Conservation (phyloP, 495 filamentous ascomycete genomes). For the Neurospora sp. region DNA sequence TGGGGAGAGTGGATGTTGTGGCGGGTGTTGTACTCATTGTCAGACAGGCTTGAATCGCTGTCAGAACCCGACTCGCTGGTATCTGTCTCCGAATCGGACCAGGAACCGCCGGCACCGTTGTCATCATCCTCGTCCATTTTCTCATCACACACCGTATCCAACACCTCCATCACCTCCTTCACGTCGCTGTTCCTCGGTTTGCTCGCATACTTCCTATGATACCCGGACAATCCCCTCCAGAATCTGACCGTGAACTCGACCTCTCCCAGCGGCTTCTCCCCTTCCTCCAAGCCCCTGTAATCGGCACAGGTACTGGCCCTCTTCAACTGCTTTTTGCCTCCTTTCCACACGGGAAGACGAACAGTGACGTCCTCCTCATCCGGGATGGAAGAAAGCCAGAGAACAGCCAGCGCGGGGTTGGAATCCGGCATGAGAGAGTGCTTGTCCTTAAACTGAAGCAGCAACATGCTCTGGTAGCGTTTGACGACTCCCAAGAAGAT, state of each 20-base stretch:
- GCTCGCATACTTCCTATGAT: constrained; percentile 41
- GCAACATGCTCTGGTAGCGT: constrained; percentile 47
- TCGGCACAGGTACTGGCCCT: constrained; percentile 29
- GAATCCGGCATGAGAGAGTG: constrained; percentile 40
- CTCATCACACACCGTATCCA: constrained; percentile 49
- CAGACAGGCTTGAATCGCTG: constrained; percentile 2
- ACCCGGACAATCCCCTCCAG: constrained; percentile 48
- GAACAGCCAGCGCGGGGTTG: constrained; percentile 48
- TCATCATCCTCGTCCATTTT: constrained; percentile 30
- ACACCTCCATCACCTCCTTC: constrained; percentile 50
- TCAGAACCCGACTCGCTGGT: constrained; percentile 7
- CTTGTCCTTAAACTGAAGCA: constrained; percentile 48
- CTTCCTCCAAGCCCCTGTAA: constrained; percentile 28
- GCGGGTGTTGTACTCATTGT: constrained; percentile 3
- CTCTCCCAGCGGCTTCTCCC: constrained; percentile 43
- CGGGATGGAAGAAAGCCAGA: constrained; percentile 57
- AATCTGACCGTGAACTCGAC: constrained; percentile 45
- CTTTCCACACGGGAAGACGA: constrained; percentile 46
- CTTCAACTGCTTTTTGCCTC: constrained; percentile 35
- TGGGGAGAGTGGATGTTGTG: constrained; percentile 15
- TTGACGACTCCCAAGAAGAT: constrained; percentile 48
- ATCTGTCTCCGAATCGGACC: background rate
- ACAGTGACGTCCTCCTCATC: constrained; percentile 52
- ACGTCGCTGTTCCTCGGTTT: constrained; percentile 39
- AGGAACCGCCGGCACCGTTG: constrained; percentile 4